Evolutionary conservation across 2,329 filamentous ascomycete species (phyloP).

Genomic region (Aspergillus alliaceus): DNA sequence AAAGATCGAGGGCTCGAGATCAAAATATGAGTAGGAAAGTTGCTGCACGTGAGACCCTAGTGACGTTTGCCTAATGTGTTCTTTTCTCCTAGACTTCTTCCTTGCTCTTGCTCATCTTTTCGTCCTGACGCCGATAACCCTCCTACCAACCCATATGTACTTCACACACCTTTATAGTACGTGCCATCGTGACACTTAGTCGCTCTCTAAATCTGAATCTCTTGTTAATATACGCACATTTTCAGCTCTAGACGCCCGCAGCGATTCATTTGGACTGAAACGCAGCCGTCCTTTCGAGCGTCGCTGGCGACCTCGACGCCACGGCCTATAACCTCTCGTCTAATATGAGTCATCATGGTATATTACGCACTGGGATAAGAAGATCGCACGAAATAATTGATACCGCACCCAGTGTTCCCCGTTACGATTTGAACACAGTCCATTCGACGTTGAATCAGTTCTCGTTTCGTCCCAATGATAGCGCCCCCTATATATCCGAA

Average conservation of each 20-base stretch:
- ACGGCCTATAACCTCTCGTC: not conserved
- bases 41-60: not conserved
- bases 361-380: not conserved
- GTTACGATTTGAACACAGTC: not conserved
- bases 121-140: not conserved
- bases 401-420: not conserved
- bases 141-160: not conserved
- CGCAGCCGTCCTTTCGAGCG: not conserved
- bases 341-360: not conserved
- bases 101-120: not conserved
- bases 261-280: not conserved
- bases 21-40: not conserved
- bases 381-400: not conserved
- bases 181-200: no score
- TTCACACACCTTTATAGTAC: no score
- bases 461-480: not conserved
- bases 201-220: not conserved
- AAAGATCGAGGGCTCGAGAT: not conserved
- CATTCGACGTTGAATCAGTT: not conserved
- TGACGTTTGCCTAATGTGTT: not conserved
- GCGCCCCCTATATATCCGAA: not conserved
- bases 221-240: not conserved
- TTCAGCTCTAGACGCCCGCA: not conserved
- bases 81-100: not conserved
- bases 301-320: not conserved